Conservation (phyloP, 2,329 filamentous ascomycete genomes). For the Stenocarpella maydis region DNA sequence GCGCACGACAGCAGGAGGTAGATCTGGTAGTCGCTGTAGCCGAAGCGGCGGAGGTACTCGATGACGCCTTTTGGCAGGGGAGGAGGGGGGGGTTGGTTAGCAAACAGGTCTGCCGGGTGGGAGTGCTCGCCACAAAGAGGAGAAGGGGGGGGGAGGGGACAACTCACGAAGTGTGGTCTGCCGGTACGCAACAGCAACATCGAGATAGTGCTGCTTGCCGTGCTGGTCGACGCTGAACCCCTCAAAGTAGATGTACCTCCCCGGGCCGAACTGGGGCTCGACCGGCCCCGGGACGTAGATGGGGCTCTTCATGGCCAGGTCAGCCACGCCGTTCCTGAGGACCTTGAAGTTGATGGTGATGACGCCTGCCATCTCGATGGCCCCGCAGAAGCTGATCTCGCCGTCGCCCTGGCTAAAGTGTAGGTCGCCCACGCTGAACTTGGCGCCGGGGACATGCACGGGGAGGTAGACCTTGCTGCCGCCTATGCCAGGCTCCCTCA, state of each 20-base stretch:
- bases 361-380: constrained; percentile 92
- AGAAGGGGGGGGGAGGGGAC: neutral
- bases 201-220: constrained; percentile 89
- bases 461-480: constrained; percentile 87
- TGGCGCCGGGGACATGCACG: constrained; percentile 85
- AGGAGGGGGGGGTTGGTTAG: too few species aligned
- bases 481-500: too few species aligned
- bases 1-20: constrained; percentile 88
- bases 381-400: constrained; percentile 87
- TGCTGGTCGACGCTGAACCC: constrained; percentile 90
- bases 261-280: constrained; percentile 86
- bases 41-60: constrained; percentile 81
- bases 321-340: constrained; percentile 79
- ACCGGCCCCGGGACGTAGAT: constrained; percentile 89
- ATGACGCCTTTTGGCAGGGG: constrained; percentile 62
- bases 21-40: constrained; percentile 77
- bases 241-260: constrained; percentile 84
- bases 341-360: constrained; percentile 92
- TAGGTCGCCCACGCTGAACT: constrained; percentile 89
- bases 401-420: constrained; percentile 91
- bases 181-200: constrained; percentile 85
- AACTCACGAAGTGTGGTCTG: constrained; percentile 73
- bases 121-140: too few species aligned
- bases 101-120: too few species aligned
- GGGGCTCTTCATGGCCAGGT: constrained; percentile 80